Conservation (phyloP, 2,329 filamentous ascomycete genomes). For the Colletotrichum karsti region DNA sequence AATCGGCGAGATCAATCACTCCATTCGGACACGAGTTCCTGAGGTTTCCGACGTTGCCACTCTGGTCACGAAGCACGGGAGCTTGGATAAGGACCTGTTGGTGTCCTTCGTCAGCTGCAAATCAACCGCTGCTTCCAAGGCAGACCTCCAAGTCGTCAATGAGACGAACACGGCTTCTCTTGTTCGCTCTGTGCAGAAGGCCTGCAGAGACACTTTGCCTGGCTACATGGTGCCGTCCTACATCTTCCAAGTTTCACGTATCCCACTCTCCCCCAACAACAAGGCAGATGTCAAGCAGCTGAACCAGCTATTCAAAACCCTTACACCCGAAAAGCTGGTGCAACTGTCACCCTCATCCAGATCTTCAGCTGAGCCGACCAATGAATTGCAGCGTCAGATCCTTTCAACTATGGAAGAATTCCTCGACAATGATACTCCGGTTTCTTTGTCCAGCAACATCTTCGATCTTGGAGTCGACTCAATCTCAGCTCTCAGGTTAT, state of each 20-base stretch:
- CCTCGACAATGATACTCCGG: slow-evolving; percentile 49
- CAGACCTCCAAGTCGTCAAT: slow-evolving; percentile 34
- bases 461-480: slow-evolving; percentile 92
- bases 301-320: slow-evolving; percentile 68
- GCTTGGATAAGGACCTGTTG: slow-evolving; percentile 82
- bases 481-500: slow-evolving; percentile 80
- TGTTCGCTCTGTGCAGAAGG: slow-evolving; percentile 41
- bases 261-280: slow-evolving; percentile 89
- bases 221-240: slow-evolving; percentile 93
- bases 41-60: slow-evolving; percentile 77
- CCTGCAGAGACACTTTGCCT: slow-evolving; percentile 77
- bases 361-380: slow-evolving; percentile 33
- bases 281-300: slow-evolving; percentile 83
- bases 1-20: slow-evolving; percentile 89
- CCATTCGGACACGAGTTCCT: slow-evolving; percentile 70
- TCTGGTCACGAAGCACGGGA: slow-evolving; percentile 74
- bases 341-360: slow-evolving; percentile 47
- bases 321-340: slow-evolving; percentile 71
- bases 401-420: slow-evolving; percentile 63
- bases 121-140: not conserved
- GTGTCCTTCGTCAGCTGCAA: slow-evolving; percentile 75
- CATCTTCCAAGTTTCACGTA: slow-evolving; percentile 73
- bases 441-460: slow-evolving; percentile 70
- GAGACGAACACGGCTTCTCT: not conserved
- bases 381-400: slow-evolving; percentile 55